These are phyloP conservation scores for Phylloporus gajari DNA, from an alignment of 1,284 basidiomycete species.

Conservation along the genomic window DNA sequence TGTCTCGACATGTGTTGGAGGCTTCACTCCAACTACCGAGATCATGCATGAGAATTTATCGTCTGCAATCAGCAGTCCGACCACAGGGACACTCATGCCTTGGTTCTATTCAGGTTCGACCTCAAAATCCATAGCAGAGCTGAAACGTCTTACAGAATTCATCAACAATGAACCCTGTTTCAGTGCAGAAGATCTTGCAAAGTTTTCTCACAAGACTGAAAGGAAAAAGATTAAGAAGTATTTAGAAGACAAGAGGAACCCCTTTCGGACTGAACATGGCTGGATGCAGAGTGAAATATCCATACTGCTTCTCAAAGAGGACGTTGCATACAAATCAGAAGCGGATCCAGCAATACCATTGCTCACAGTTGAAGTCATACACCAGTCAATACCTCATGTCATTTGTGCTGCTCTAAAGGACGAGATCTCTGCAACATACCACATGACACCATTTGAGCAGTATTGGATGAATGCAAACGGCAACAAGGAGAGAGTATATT, in stretches of 20 bases:
- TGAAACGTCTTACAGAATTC: background rate
- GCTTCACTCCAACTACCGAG: background rate
- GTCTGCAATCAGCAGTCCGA: slow-evolving; percentile 5
- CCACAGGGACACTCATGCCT: background rate
- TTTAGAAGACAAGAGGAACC: background rate
- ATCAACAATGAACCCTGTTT: background rate
- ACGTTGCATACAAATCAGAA: background rate
- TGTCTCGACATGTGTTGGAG: background rate
- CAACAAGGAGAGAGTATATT: slow-evolving; percentile 17
- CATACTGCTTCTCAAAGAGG: background rate
- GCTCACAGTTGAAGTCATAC: background rate
- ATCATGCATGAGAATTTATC: background rate
- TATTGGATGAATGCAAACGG: slow-evolving; percentile 22
- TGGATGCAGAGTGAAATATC: background rate
- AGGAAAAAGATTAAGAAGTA: background rate
- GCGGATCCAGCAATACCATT: background rate
- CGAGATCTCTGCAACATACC: background rate
- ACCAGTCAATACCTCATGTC: background rate
- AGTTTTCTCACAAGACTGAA: background rate
- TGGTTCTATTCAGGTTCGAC: slow-evolving; percentile 3
- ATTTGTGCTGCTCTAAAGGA: background rate
- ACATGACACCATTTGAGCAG: slow-evolving; percentile 23
- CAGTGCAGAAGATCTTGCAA: background rate
- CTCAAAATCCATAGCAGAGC: background rate
- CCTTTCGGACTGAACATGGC: background rate